Conservation (phyloP, 352 stramenopile genomes). For the Pythium brachiatum region DNA sequence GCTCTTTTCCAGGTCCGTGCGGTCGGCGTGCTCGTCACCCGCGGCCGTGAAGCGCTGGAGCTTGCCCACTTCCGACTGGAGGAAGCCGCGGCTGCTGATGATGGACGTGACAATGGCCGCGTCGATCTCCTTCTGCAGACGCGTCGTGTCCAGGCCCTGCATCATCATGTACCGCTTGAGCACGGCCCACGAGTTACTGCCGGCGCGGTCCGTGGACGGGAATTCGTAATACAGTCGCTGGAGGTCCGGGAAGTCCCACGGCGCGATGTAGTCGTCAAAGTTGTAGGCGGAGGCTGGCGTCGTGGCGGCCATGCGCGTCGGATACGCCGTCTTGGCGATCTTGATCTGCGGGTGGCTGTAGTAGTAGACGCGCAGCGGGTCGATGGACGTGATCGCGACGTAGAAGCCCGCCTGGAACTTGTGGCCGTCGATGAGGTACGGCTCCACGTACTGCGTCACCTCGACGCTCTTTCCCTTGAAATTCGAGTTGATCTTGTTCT, state of each 20-base stretch:
- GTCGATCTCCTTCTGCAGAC: slow-evolving; percentile 66
- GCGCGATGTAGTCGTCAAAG: slow-evolving; percentile 63
- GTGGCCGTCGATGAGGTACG: slow-evolving; percentile 80
- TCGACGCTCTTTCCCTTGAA: slow-evolving; percentile 58
- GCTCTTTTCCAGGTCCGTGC: slow-evolving; percentile 46
- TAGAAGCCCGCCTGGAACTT: slow-evolving; percentile 90
- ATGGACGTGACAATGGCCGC: slow-evolving; percentile 59
- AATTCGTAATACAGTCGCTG: slow-evolving; percentile 62
- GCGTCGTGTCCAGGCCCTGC: slow-evolving; percentile 59
- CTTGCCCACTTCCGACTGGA: slow-evolving; percentile 44
- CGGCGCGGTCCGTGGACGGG: slow-evolving; percentile 43
- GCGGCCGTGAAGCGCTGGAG: slow-evolving; percentile 34
- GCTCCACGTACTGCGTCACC: slow-evolving; percentile 78
- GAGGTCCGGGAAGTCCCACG: slow-evolving; percentile 71
- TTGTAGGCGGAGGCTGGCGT: slow-evolving; percentile 54
- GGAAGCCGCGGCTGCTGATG: slow-evolving; percentile 51
- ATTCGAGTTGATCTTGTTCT: slow-evolving; percentile 36
- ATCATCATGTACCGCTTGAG: slow-evolving; percentile 60
- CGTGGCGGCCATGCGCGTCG: slow-evolving; percentile 34
- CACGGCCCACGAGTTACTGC: slow-evolving; percentile 67
- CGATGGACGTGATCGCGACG: slow-evolving; percentile 75
- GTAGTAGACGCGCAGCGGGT: slow-evolving; percentile 84
- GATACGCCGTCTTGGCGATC: slow-evolving; percentile 69
- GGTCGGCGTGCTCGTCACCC: slow-evolving; percentile 23
- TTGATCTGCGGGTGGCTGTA: slow-evolving; percentile 73